A percentile compares a stretch with the other conserved stretches of the same genome.
Conservation (phyloP, 1,284 basidiomycete species). For the Phaffia rhodozyma region DNA sequence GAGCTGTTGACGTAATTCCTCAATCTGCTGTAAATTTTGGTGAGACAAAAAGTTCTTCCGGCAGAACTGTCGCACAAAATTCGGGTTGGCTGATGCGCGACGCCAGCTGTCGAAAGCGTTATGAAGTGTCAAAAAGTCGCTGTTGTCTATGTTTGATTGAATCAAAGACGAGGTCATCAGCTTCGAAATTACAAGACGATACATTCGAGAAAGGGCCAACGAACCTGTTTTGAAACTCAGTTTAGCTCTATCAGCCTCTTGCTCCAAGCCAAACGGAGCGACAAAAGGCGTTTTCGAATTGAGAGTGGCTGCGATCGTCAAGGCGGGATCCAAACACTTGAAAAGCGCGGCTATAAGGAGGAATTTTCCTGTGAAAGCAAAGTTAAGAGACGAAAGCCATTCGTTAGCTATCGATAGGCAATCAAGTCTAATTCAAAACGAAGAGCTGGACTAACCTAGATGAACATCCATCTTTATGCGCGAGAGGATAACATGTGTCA, state of each 20-base stretch:
- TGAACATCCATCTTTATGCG: constrained; percentile 57
- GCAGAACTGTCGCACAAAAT: constrained; percentile 62
- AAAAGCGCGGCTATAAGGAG: constrained; percentile 75
- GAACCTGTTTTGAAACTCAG: constrained; percentile 61
- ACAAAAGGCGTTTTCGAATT: constrained; percentile 91
- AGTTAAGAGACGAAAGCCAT: background rate
- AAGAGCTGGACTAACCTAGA: constrained; percentile 44
- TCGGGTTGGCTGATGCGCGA: constrained; percentile 53
- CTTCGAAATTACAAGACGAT: background rate
- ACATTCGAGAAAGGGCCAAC: constrained; percentile 24
- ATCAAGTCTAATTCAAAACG: background rate
- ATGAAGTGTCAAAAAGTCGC: constrained; percentile 91
- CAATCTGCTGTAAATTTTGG: constrained; percentile 90
- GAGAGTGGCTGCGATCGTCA: constrained; percentile 87
- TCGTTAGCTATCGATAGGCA: background rate
- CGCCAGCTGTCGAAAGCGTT: constrained; percentile 86
- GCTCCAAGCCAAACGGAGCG: constrained; percentile 75
- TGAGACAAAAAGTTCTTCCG: constrained; percentile 73
- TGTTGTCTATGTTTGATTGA: constrained; percentile 53
- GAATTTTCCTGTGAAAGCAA: constrained; percentile 50
- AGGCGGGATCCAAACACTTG: constrained; percentile 82
- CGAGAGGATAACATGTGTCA: background rate
- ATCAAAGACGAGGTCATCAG: constrained; percentile 5
- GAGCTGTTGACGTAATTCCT: constrained; percentile 90
- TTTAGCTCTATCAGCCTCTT: constrained; percentile 77